Evolutionary conservation across 106 monocot genomes (phyloP), one percentile per base, ranked within the genome.

Genomic region (Allium fistulosum): DNA sequence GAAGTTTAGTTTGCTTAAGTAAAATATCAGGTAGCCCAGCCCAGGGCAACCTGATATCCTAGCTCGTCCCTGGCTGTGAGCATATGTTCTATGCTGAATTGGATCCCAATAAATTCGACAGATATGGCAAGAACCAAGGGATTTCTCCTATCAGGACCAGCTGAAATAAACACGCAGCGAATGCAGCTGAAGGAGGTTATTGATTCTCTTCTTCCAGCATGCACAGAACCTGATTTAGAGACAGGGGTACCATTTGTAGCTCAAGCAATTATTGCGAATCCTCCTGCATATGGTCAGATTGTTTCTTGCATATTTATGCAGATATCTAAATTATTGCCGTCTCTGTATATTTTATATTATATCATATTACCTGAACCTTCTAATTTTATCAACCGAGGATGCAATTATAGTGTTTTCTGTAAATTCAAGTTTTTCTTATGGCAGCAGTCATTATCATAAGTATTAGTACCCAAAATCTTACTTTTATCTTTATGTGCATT

Each of bases 261-360:
- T 70, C 88, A 96, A 73, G 95, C 88, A 61, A 85, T 96, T 18
- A 92, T 96, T 82, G 91, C 95, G 17, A 96, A 96, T 72, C 96
- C 96, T 78, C 92, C 92, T 77, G 91, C 96, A 74, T 92, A 86
- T 72, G 96, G 96, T 96, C 63, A 81, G 90, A 26, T 67, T 79
- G 27, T 47, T 14, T 11, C 14, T 63, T 14, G 48, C 12, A 63
- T 11, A n/a, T 11, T 22, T 57, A 57, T 3, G 51, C 61, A 51
- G 49, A 51, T 50, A 6, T 49, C 46, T 63, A 63, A 46, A 45
- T 63, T 27, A 9, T 61, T 9, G 8, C 12, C 26, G 45, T 63
- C 14, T 46, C 46, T 63, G 45, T 52, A 63, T 37, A 53, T 17
- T 8, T 46, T 15, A 15, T 37, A 16, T 9, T 11, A 62, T 73